Evolutionary conservation across 768 basidiomycete species (phyloP).

Genomic region (Gloeopeniophorella convolvens): DNA sequence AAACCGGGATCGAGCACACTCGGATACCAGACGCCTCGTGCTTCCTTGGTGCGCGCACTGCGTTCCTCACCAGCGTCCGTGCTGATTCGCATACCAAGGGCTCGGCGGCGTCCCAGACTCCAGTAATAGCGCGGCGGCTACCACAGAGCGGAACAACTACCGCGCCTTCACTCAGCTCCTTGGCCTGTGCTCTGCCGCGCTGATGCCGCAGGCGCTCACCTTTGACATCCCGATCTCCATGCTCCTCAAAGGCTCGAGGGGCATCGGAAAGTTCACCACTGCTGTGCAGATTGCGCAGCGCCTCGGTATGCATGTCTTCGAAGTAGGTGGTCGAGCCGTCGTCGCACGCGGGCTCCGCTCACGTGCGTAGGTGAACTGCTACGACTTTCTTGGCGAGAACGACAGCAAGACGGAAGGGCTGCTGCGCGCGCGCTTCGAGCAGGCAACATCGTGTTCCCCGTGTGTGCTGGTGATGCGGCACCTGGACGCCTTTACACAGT

Average conservation of each 20-base stretch:
- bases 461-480: constrained; percentile 79
- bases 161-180: constrained; percentile 43
- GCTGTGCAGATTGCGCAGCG: constrained; percentile 48
- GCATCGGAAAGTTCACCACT: constrained; percentile 73
- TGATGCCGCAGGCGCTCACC: constrained; percentile 48
- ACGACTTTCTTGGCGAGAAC: constrained; percentile 72
- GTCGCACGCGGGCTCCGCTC: neutral
- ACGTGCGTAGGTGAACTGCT: constrained; percentile 70
- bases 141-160: constrained; percentile 13
- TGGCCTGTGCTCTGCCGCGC: constrained; percentile 53
- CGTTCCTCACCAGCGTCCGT: neutral
- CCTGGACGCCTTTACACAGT: constrained; percentile 71
- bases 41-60: constrained; percentile 44
- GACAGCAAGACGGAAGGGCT: constrained; percentile 68
- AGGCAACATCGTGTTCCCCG: constrained; percentile 72
- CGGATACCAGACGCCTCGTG: constrained; percentile 46
- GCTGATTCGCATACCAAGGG: neutral
- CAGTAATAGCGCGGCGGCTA: neutral
- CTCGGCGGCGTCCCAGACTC: neutral
- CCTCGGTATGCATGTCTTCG: constrained; percentile 72
- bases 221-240: constrained; percentile 65
- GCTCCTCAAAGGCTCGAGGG: constrained; percentile 71
- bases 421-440: constrained; percentile 67
- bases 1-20: constrained; percentile 69
- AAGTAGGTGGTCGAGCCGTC: constrained; percentile 39